Percentiles rank a stretch among this genome's conserved stretches.
phyloP scores from a whole-genome alignment of 768 basidiomycete species.

The Boletus sp. region DNA sequence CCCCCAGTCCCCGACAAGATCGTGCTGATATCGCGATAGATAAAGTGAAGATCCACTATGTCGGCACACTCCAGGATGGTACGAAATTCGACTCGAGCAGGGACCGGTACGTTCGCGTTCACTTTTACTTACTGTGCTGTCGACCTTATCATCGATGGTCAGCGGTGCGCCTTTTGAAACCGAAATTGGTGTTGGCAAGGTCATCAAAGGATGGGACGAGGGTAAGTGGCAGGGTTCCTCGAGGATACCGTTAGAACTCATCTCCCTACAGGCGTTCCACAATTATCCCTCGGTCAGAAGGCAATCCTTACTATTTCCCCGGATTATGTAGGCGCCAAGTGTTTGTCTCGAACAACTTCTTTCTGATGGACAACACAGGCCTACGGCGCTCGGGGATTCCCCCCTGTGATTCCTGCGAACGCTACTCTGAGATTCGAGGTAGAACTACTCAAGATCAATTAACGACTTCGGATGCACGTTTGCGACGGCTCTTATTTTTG shows the following conservation, averaged over 20 bases:
- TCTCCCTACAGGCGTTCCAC: constrained; percentile 56
- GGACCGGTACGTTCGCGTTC: constrained; percentile 53
- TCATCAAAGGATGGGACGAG: constrained; percentile 91
- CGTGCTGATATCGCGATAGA: constrained; percentile 43
- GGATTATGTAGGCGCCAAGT: constrained; percentile 64
- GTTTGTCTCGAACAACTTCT: not conserved
- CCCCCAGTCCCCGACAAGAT: constrained; percentile 12
- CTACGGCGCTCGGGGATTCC: constrained; percentile 74
- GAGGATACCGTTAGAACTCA: not conserved
- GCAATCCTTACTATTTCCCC: constrained; percentile 63
- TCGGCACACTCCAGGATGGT: constrained; percentile 67
- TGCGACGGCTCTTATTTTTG: constrained; percentile 20
- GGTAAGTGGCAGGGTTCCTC: constrained; percentile 43
- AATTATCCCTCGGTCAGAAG: constrained; percentile 76
- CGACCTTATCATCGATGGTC: constrained; percentile 13
- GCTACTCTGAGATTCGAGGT: constrained; percentile 79
- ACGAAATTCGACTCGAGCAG: constrained; percentile 72
- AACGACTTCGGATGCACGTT: constrained; percentile 20
- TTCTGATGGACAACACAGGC: constrained; percentile 41
- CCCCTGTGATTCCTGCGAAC: constrained; percentile 77
- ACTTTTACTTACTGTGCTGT: not conserved
- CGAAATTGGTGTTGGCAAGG: constrained; percentile 74
- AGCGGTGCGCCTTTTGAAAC: constrained; percentile 65
- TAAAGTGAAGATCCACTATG: constrained; percentile 74
- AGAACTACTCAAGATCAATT: constrained; percentile 72